A percentile compares a stretch with the other conserved stretches of the same genome.
phyloP scores from a whole-genome alignment of 164 flowering plant species.

The Stephania yunnanensis region DNA sequence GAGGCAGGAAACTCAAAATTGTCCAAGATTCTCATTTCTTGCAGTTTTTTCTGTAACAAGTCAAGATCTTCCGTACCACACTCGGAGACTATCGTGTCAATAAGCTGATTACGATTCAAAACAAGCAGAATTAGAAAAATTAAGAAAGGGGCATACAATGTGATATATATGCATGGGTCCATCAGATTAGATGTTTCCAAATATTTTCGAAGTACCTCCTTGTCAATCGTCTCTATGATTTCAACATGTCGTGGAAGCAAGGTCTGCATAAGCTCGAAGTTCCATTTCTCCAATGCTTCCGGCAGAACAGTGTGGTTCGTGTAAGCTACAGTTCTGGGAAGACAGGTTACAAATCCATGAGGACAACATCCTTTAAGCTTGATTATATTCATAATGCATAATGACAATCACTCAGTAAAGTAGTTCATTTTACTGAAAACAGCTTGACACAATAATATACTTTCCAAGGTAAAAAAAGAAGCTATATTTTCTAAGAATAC shows the following conservation, averaged over 20 bases:
- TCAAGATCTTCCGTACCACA: conserved; percentile 66
- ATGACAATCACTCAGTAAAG: neutral
- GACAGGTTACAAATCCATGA: conserved; percentile 3
- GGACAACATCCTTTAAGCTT: conserved; percentile 1
- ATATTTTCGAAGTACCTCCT: conserved; percentile 49
- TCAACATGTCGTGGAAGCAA: conserved; percentile 92
- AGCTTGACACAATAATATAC: neutral
- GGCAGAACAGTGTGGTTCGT: conserved; percentile 98
- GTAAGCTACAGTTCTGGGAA: conserved; percentile 82
- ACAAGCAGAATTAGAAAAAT: conserved; percentile 11
- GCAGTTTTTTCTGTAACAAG: conserved; percentile 51
- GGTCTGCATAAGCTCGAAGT: conserved; percentile 83
- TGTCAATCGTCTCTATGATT: conserved; percentile 85
- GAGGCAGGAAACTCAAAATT: conserved; percentile 67
- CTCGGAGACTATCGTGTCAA: conserved; percentile 54
- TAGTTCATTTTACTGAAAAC: neutral
- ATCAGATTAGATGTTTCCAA: neutral
- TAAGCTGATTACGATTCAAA: conserved; percentile 43
- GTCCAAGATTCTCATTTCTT: conserved; percentile 74
- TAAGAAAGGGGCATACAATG: neutral
- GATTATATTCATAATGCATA: neutral
- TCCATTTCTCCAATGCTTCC: conserved; percentile 97
- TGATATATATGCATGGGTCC: neutral
- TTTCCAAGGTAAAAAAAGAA: neutral
- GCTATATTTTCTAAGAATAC: neutral